Percentiles rank a stretch among this genome's conserved stretches.
phyloP scores from a whole-genome alignment of 495 filamentous ascomycete genomes.

The Opeltia flavorubescens region DNA sequence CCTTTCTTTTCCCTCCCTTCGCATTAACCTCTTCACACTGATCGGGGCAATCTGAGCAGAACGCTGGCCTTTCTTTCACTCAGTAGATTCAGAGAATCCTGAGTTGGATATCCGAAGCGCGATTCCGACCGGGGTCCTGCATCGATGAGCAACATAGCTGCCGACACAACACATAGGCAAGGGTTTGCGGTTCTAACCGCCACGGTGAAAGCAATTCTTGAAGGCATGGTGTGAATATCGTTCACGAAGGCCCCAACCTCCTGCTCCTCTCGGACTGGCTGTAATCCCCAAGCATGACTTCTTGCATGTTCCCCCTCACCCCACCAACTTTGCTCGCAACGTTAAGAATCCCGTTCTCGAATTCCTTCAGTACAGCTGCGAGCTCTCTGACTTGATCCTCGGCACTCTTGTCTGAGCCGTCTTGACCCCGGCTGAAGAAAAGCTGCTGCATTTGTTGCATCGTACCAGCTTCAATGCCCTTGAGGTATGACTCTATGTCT shows the following conservation, averaged over 20 bases:
- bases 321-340: constrained; percentile 58
- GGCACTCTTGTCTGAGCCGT: constrained; percentile 30
- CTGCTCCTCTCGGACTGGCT: background rate
- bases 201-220: background rate
- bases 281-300: constrained; percentile 20
- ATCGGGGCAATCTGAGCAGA: background rate
- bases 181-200: background rate
- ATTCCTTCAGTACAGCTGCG: constrained; percentile 54
- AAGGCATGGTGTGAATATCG: background rate
- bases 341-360: constrained; percentile 63
- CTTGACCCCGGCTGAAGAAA: constrained; percentile 38
- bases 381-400: constrained; percentile 42
- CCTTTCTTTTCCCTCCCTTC: background rate
- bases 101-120: background rate
- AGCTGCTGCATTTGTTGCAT: constrained; percentile 57
- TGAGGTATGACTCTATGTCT: constrained; percentile 73
- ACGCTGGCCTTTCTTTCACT: background rate
- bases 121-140: background rate
- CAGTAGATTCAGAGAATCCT: background rate
- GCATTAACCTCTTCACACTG: background rate
- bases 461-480: constrained; percentile 56
- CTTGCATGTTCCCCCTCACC: constrained; percentile 56
- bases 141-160: too few species aligned
- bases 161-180: too few species aligned
- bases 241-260: background rate